A percentile compares a stretch with the other conserved stretches of the same genome.
Conservation (phyloP, 257 asterid genomes). For the Scutellaria galericulata region DNA sequence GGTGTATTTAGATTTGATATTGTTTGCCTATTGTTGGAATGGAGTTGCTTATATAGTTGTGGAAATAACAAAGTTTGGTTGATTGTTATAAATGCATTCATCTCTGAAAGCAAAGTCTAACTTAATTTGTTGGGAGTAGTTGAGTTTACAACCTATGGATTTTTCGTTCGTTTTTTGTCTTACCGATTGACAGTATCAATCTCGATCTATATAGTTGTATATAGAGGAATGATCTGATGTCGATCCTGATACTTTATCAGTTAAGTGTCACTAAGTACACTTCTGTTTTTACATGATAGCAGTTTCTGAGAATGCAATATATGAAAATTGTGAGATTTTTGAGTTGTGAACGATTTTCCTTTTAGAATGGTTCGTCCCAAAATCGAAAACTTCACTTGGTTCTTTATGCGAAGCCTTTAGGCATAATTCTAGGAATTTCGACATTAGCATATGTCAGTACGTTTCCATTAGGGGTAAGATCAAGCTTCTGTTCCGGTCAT, state of each 20-base stretch:
- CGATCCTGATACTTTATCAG: not conserved
- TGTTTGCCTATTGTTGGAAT: not conserved
- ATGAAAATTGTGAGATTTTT: not conserved
- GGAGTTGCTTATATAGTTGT: not conserved
- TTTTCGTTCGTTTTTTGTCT: not conserved
- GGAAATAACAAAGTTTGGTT: not conserved
- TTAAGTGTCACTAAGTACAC: not conserved
- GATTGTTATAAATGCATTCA: not conserved
- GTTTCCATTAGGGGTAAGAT: not conserved
- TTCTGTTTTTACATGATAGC: not conserved
- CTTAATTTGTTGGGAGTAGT: constrained; percentile 21
- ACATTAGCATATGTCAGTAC: not conserved
- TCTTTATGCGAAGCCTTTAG: constrained; percentile 4
- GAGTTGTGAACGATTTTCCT: constrained; percentile 10
- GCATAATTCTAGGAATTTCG: not conserved
- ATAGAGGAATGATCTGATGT: constrained; percentile 6
- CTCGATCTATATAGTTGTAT: not conserved
- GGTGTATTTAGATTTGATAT: constrained; percentile 2
- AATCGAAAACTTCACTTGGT: not conserved
- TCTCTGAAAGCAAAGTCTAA: constrained; percentile 10
- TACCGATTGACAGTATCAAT: constrained; percentile 11
- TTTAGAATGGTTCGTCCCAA: not conserved
- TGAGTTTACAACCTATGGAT: not conserved
- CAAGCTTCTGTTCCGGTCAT: not conserved
- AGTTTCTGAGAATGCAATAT: not conserved